Conservation (phyloP, 2,329 filamentous ascomycete species). For the Fusarium multiceps region DNA sequence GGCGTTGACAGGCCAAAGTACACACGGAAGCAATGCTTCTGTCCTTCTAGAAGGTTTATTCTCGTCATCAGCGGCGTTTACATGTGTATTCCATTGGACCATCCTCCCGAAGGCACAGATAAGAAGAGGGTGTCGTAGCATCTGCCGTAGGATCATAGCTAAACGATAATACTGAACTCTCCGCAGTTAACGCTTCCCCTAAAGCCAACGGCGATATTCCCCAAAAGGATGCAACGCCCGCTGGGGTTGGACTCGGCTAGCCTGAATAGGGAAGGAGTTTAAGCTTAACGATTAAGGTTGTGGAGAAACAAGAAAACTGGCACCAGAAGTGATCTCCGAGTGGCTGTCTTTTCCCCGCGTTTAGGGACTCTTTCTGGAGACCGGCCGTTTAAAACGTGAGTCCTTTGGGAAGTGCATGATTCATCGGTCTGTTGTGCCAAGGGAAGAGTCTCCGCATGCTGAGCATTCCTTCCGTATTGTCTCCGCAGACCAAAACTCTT, state of each 20-base stretch:
- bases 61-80: neutral
- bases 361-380: neutral
- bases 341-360: conserved; percentile 11
- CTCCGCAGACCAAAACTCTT: conserved; percentile 10
- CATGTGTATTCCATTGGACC: neutral
- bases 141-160: neutral
- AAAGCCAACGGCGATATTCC: conserved; percentile 22
- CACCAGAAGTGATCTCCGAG: neutral
- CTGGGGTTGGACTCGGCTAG: neutral
- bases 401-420: conserved; percentile 1
- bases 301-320: conserved; percentile 3
- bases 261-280: conserved; percentile 30
- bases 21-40: neutral
- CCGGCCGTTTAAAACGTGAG: conserved; percentile 1
- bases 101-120: neutral
- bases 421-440: conserved; percentile 4
- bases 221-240: conserved; percentile 13
- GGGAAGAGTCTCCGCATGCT: conserved; percentile 4
- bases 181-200: neutral
- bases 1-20: neutral
- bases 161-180: neutral
- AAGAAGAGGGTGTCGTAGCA: neutral
- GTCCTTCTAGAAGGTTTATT: conserved; percentile 19
- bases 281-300: conserved; percentile 35
- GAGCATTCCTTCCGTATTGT: neutral